phyloP scores from a whole-genome alignment of 2,329 filamentous ascomycete genomes.

The Fusarium sp. region DNA sequence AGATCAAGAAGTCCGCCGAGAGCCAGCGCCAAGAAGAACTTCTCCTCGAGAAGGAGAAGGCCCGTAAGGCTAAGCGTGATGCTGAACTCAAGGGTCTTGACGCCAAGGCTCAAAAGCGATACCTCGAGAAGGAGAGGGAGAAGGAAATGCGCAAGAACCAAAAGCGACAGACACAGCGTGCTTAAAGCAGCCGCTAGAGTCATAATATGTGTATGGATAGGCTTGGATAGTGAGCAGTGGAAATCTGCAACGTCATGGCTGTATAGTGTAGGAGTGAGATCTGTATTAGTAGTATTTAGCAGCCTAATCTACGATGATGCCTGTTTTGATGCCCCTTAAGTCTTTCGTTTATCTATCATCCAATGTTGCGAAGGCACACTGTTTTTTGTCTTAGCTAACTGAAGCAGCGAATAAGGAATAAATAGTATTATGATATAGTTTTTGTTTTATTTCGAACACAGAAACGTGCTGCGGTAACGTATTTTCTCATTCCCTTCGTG shows the following conservation, averaged over 20 bases:
- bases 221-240: background rate
- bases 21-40: constrained; percentile 85
- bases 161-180: constrained; percentile 67
- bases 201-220: constrained; percentile 2
- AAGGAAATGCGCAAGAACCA: constrained; percentile 72
- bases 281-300: constrained; percentile 36
- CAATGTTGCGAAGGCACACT: background rate
- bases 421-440: background rate
- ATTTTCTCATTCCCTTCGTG: background rate
- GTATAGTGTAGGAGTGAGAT: constrained; percentile 30
- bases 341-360: background rate
- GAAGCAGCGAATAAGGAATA: background rate
- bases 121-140: constrained; percentile 82
- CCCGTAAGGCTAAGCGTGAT: constrained; percentile 91
- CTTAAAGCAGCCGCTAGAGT: constrained; percentile 47
- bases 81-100: constrained; percentile 80
- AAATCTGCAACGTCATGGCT: constrained; percentile 16
- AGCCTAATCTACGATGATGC: constrained; percentile 33
- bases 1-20: constrained; percentile 83
- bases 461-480: background rate
- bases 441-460: background rate
- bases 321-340: background rate
- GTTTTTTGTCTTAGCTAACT: background rate
- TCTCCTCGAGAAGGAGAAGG: constrained; percentile 75
- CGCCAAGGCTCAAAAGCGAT: constrained; percentile 88